Conservation (phyloP, 2,329 filamentous ascomycete species). For the Akanthomyces uredinophilus region DNA sequence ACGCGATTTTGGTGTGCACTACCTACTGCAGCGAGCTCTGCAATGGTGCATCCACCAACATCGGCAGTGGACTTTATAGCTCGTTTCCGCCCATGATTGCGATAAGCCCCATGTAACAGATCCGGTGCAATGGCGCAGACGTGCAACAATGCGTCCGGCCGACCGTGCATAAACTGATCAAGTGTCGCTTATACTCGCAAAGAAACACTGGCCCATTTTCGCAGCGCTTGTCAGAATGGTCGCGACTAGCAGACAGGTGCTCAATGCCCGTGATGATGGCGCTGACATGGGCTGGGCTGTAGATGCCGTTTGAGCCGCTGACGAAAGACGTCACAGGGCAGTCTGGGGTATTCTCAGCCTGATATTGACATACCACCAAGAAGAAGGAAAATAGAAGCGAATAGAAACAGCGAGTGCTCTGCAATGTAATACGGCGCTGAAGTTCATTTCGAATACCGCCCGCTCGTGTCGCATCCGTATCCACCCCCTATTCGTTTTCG, state of each 20-base stretch:
- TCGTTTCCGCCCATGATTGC: background rate
- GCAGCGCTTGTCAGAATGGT: background rate
- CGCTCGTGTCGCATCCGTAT: conserved; percentile 14
- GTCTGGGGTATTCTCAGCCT: conserved; percentile 8
- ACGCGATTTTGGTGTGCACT: background rate
- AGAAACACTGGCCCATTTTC: background rate
- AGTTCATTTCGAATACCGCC: background rate
- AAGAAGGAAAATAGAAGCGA: background rate
- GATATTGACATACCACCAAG: background rate
- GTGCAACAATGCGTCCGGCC: background rate
- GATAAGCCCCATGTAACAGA: background rate
- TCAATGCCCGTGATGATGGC: background rate
- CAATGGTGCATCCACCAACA: background rate
- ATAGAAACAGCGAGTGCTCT: background rate
- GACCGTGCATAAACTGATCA: background rate
- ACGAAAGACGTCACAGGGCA: background rate
- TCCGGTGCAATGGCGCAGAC: background rate
- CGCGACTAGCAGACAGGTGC: background rate
- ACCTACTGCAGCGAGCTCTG: background rate
- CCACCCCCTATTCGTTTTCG: conserved; percentile 14
- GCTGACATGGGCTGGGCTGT: background rate
- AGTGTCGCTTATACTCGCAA: background rate
- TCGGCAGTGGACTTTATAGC: background rate
- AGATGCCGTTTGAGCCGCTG: background rate
- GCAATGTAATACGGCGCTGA: background rate